A percentile compares a stretch with the other conserved stretches of the same genome.
phyloP scores from a whole-genome alignment of 2,329 filamentous ascomycete genomes.

The Clathrospora elynae region DNA sequence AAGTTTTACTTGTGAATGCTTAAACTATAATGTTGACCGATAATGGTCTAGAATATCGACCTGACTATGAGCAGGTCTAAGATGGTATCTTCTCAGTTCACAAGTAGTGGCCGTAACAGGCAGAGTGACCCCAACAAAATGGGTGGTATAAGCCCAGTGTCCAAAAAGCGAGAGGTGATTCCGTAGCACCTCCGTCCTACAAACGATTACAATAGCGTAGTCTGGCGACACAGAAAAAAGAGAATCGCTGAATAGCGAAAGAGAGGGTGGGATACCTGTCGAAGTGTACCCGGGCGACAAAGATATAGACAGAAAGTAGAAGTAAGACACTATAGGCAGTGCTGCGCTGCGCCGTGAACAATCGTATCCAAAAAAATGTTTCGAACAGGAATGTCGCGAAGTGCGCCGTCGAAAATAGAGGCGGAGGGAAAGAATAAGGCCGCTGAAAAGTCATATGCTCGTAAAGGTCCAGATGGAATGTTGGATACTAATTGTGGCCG shows the following conservation, averaged over 20 bases:
- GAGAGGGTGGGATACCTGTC: no score
- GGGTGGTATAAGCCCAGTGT: not conserved
- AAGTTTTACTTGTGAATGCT: no score
- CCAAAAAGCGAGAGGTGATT: no score
- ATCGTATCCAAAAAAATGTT: constrained; percentile 6
- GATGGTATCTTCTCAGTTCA: constrained; percentile 14
- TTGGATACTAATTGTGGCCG: constrained; percentile 5
- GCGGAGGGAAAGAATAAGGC: constrained; percentile 5
- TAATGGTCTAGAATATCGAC: no score
- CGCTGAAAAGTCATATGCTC: constrained; percentile 14
- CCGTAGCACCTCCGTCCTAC: no score
- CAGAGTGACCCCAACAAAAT: not conserved
- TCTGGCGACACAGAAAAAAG: constrained; percentile 7
- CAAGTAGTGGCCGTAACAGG: constrained; percentile 1
- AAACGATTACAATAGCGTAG: no score
- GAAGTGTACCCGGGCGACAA: not conserved
- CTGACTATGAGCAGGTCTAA: no score
- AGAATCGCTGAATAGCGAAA: no score
- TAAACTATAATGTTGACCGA: constrained; percentile 8
- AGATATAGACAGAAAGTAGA: constrained; percentile 23
- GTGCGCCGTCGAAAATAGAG: constrained; percentile 1
- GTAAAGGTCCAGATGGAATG: constrained; percentile 9
- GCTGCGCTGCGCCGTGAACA: no score
- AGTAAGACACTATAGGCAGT: constrained; percentile 15
- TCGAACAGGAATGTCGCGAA: not conserved